Evolutionary conservation across 148 eudicot genomes (phyloP).

Genomic region (Nepenthes mirabilis): DNA sequence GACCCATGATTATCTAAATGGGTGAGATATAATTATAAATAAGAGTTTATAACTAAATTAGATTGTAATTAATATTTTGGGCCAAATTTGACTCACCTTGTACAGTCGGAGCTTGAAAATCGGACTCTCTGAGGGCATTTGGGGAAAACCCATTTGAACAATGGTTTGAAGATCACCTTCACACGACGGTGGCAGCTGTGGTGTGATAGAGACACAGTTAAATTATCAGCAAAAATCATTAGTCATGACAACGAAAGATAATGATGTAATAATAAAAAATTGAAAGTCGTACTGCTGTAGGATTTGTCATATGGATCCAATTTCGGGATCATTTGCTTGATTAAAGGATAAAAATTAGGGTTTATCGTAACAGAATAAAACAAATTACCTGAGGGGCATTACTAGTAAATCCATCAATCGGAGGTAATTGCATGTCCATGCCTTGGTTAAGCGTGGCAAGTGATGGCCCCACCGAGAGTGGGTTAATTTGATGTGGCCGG

Average conservation of each 20-base stretch:
- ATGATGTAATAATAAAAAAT: not conserved
- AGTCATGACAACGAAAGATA: not conserved
- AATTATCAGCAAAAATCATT: not conserved
- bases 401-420: slow-evolving; percentile 30
- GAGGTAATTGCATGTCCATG: slow-evolving; percentile 36
- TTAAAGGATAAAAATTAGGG: no score
- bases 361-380: no score
- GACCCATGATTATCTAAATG: no score
- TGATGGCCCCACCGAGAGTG: slow-evolving; percentile 26
- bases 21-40: no score
- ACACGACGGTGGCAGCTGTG: slow-evolving; percentile 43
- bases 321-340: no score
- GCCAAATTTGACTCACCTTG: no score
- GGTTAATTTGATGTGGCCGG: slow-evolving; percentile 32
- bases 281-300: not conserved
- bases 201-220: no score
- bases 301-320: no score
- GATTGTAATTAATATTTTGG: no score
- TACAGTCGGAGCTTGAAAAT: no score
- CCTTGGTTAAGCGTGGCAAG: slow-evolving; percentile 17
- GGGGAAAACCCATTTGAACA: slow-evolving; percentile 59
- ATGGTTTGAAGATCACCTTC: slow-evolving; percentile 80
- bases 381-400: slow-evolving; percentile 39
- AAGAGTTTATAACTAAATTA: no score
- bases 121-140: slow-evolving; percentile 6